phyloP scores from a whole-genome alignment of 1,284 basidiomycete species.

The Hypsizygus ulmarius region DNA sequence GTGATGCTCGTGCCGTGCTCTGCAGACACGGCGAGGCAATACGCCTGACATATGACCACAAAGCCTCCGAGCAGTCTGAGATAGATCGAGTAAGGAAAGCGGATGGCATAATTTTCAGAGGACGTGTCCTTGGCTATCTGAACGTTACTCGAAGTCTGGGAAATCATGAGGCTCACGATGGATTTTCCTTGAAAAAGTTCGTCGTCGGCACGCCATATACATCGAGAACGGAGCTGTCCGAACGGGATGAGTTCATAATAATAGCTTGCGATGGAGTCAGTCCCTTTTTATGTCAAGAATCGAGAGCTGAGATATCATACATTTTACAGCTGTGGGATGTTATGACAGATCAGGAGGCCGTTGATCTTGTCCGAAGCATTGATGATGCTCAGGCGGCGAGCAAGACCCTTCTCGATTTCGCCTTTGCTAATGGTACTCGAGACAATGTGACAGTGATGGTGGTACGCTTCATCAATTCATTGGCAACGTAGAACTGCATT shows the following conservation, averaged over 20 bases:
- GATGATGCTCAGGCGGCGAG: constrained; percentile 16
- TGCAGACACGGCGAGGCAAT: constrained; percentile 13
- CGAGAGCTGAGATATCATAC: background rate
- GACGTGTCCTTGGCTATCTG: constrained; percentile 18
- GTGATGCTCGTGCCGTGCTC: constrained; percentile 17
- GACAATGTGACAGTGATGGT: constrained; percentile 20
- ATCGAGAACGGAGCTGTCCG: constrained; percentile 8
- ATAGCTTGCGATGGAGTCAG: constrained; percentile 20
- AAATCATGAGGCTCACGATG: constrained; percentile 17
- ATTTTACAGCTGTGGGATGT: constrained; percentile 18
- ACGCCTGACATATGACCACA: constrained; percentile 20
- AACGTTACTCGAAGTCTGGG: constrained; percentile 20
- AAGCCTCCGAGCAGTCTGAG: constrained; percentile 14
- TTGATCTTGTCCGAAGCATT: constrained; percentile 12
- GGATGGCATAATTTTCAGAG: constrained; percentile 18
- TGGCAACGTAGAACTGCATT: constrained; percentile 2
- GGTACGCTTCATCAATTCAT: constrained; percentile 13
- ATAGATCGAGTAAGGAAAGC: constrained; percentile 14
- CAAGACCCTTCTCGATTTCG: constrained; percentile 15
- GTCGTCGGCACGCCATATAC: constrained; percentile 14
- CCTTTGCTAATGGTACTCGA: constrained; percentile 14
- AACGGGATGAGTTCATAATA: constrained; percentile 17
- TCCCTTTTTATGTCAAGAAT: background rate
- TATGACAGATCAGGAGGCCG: constrained; percentile 16
- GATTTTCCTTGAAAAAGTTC: constrained; percentile 18